Base-by-base conservation (phyloP, 2,329 filamentous ascomycete genomes). In the Colletotrichum magnum region DNA sequence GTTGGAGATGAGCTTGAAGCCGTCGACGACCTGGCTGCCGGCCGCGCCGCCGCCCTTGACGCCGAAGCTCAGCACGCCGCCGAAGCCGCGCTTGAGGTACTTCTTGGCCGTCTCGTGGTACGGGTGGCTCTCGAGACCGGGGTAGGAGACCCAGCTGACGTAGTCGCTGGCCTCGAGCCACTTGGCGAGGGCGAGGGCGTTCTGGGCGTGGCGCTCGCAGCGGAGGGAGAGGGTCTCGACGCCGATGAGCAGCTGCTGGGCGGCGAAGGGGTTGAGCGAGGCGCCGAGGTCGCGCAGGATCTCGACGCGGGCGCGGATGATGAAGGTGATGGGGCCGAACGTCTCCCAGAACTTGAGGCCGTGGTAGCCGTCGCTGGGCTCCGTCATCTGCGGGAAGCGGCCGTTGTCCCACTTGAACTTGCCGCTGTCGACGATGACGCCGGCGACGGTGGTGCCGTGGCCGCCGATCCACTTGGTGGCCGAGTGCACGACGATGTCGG, bases 381-480 rank as follows among this genome's bases (percentile, higher is more conserved):
- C 93, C 74, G 93, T 89, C 85, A 99, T 94, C 80, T 98, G 94
- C 1, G 95, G 95, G 87, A 98, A 98, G 21, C 95, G 91, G 75
- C 89, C 89, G 54, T 86, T 92, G 79, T 97, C 83, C 95, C 95
- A 98, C 85, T 97, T 92, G 79, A 98, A 98, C 79, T 94, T 96
- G 76, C 95, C 95, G 73, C 91, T 89, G 83, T 98, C 95, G 72
- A 98, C 86, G 41, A 98, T 88, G 51, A 97, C 88, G 70, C 95
- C 95, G 67, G 88, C 95, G 73, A 98, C 93, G 28, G 95, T 97
- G 48, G 95, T 97, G 70, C 95, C 95, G 81, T 98, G 95, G 50
- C 95, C 95, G 66, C 95, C 95, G 72, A 98, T 98, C 95, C 95
- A 98, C 82, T 98, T 98, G 68, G 95, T 97, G 12, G 94, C 94